These are phyloP conservation scores for Amylostereum areolatum DNA, from an alignment of 1,284 basidiomycete genomes.

Conservation along the genomic window DNA sequence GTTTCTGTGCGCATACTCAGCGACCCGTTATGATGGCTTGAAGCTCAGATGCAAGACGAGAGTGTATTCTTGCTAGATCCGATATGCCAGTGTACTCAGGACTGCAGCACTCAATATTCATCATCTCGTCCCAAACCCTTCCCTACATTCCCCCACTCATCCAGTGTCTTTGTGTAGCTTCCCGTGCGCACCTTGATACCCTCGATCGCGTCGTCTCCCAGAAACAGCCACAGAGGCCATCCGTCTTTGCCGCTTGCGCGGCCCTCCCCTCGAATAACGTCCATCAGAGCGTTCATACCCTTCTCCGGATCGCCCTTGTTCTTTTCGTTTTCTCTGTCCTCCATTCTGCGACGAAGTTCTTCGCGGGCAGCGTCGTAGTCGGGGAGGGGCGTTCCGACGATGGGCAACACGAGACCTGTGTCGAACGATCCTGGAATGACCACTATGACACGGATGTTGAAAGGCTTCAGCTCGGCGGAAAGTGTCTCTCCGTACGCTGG, in stretches of 20 bases:
- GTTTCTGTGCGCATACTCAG: too few species aligned
- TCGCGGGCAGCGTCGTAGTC: constrained; percentile 21
- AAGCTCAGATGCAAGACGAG: too few species aligned
- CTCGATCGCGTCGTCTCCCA: constrained; percentile 23
- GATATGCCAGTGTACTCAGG: too few species aligned
- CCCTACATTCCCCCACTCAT: not conserved
- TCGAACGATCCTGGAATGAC: not conserved
- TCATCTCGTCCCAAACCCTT: constrained; percentile 7
- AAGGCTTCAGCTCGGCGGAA: not conserved
- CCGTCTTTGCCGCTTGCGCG: constrained; percentile 14
- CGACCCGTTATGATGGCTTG: too few species aligned
- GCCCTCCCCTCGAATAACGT: constrained; percentile 25
- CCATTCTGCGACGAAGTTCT: constrained; percentile 9
- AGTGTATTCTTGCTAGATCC: too few species aligned
- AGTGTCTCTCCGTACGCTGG: not conserved
- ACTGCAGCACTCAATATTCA: too few species aligned
- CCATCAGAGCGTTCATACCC: constrained; percentile 22
- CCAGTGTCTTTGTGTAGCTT: not conserved
- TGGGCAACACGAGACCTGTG: constrained; percentile 9
- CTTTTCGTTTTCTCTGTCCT: constrained; percentile 15
- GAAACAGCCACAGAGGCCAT: constrained; percentile 20
- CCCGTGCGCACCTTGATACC: constrained; percentile 7
- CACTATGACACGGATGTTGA: not conserved
- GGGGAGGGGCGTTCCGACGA: constrained; percentile 13
- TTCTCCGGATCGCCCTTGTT: constrained; percentile 24